A percentile compares a stretch with the other conserved stretches of the same genome.
Evolutionary conservation across 164 flowering plant species (phyloP).

Genomic region (Dillenia turbinata): DNA sequence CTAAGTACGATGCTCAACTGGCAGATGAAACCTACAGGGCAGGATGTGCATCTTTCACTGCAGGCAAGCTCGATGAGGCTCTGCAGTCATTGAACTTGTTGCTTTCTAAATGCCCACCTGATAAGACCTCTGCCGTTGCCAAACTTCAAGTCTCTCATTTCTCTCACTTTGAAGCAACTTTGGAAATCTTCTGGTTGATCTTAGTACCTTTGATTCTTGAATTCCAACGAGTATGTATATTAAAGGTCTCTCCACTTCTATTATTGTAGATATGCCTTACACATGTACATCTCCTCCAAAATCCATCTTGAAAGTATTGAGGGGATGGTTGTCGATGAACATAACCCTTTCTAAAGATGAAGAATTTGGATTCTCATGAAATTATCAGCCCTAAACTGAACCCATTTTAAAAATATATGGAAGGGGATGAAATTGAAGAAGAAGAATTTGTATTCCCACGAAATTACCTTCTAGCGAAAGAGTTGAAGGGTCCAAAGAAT

Average conservation of each 20-base stretch:
- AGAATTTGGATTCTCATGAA: too few species aligned
- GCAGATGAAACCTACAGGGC: slow-evolving; percentile 76
- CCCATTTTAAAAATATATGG: slow-evolving; percentile 27
- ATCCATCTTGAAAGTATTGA: too few species aligned
- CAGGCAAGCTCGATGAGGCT: slow-evolving; percentile 65
- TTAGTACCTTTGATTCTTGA: background rate
- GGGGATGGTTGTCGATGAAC: too few species aligned
- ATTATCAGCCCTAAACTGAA: too few species aligned
- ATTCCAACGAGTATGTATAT: too few species aligned
- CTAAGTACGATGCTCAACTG: slow-evolving; percentile 38
- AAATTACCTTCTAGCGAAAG: slow-evolving; percentile 79
- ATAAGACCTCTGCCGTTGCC: slow-evolving; percentile 55
- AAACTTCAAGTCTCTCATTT: slow-evolving; percentile 69
- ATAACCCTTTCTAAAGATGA: too few species aligned
- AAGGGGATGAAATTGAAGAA: slow-evolving; percentile 44
- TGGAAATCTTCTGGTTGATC: slow-evolving; percentile 21
- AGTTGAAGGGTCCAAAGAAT: slow-evolving; percentile 70
- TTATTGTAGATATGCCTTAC: background rate
- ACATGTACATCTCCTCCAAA: too few species aligned
- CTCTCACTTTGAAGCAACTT: slow-evolving; percentile 56
- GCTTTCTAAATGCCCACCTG: slow-evolving; percentile 76
- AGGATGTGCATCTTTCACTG: slow-evolving; percentile 66
- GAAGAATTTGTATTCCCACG: slow-evolving; percentile 89
- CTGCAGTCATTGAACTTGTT: slow-evolving; percentile 47
- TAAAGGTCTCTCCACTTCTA: background rate